Evolutionary conservation across 2,329 filamentous ascomycete genomes (phyloP), one percentile per base, ranked within the genome.

Genomic region (Pyrenochaeta sp.): DNA sequence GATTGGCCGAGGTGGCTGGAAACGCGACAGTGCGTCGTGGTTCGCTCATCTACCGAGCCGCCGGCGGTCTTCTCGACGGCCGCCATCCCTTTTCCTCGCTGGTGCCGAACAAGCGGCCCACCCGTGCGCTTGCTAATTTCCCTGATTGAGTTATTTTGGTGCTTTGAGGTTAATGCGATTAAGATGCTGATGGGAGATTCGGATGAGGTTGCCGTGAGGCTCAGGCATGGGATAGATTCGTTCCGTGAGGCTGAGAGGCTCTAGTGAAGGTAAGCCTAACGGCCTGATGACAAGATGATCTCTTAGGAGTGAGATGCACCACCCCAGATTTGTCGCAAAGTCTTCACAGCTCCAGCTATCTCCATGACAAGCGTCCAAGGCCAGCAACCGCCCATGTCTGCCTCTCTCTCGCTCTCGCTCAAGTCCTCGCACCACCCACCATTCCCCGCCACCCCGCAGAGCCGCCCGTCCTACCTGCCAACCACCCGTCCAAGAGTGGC

Each of bases 401-500:
- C 22, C 43, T 49, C 43, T 43, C 22, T 40, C 52, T 34, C 49
- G 19, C 8, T 40, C 42, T 50, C 44, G 37, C 19, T 19, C 19
- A 6, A 25, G 22, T 54, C 28, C n/a, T 30, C 13, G 40, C 30
- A 47, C 50, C 5, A 43, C 45, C 36, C 42, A 24, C 42, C 28
- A 7, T 36, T 50, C 54, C 62, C 56, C 51, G 49, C 58, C 56
- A 40, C 59, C 62, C 67, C 69, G 69, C 69, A 72, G 68, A 72
- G 69, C 69, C 69, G 68, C 69, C 66, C 67, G 67, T 67, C 58
- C 58, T 52, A 64, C 66, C 50, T 42, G 25, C 59, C 59, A 60
- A 47, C 56, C 59, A 55, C 32, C 46, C 19, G 44, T 43, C 53
- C 48, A 45, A 49, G 45, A 58, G 44, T 50, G 42, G 13, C 7